Percentiles rank a stretch among this genome's conserved stretches.
Conservation (phyloP, 345 rosid genomes). For the Carallia brachiata region DNA sequence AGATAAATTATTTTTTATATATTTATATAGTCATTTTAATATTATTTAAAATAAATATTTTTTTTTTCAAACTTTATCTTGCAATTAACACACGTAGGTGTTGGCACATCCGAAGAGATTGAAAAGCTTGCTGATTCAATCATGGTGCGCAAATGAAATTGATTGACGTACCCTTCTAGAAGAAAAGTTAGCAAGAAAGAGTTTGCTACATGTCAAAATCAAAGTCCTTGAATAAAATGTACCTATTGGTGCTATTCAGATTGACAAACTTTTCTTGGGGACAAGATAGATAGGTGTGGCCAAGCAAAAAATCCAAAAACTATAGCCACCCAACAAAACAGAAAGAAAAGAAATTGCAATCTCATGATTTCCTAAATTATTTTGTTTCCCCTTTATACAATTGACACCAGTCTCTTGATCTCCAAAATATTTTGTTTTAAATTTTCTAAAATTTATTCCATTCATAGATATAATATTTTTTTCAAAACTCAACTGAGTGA, state of each 20-base stretch:
- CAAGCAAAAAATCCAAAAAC: not conserved
- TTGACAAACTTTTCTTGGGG: not conserved
- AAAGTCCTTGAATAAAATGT: not conserved
- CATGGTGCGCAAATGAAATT: conserved; percentile 1
- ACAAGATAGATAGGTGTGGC: not conserved
- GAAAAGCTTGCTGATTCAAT: conserved; percentile 8
- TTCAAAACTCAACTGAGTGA: no score
- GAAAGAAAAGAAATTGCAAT: no score
- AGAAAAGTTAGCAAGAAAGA: not conserved
- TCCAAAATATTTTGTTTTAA: no score
- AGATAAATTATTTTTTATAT: no score
- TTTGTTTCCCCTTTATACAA: no score
- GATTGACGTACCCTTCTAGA: not conserved
- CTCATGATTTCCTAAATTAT: no score
- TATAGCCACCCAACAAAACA: no score
- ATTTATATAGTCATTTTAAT: not conserved
- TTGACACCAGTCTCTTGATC: no score
- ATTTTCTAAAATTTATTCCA: no score
- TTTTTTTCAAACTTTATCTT: not conserved
- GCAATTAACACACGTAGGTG: not conserved
- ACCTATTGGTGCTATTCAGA: not conserved
- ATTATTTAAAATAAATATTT: not conserved
- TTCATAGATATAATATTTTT: no score
- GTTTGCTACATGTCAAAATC: not conserved
- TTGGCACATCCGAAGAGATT: not conserved